Base-by-base conservation (phyloP, 2,329 filamentous ascomycete species). In the Alternaria atra region DNA sequence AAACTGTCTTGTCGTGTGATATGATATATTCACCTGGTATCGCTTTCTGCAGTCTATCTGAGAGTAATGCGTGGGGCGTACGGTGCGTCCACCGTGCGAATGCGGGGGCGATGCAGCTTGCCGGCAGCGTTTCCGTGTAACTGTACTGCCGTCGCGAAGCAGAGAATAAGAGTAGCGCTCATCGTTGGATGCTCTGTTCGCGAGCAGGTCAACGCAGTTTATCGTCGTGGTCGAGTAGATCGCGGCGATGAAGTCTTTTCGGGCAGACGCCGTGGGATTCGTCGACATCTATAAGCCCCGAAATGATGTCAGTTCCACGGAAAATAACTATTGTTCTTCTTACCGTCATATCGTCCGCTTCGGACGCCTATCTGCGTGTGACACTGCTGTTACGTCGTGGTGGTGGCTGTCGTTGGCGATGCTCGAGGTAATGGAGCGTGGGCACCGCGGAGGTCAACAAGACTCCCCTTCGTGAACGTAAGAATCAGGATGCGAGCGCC, bases 361-460 rank as follows among this genome's bases (percentile, higher is more conserved):
- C 9, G 25, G 10, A 29, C 17, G 43, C 5, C 9, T n/a, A 20
- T 29, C 15, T n/a, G 25, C 13, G 5, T 3, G 25, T 15, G 6
- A 5, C 39, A 27, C 37, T 46, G 27, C 30, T 46, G 15, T 46
- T 29, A 40, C 44, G 52, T 34, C 12, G 39, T 51, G 15, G 44
- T 35, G 6, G 52, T 50, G 32, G 44, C 10, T 13, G 25, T 17
- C 17, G 52, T 30, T n/a, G 52, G 34, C 32, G 48, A 29, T 44
- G 15, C 17, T 25, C 17, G 57, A 39, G 25, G 32, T 43, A 39
- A 34, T 51, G 44, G 37, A 44, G 44, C 10, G 27, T 32, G 35
- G 43, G 43, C 37, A 32, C 52, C 39, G 27, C 44, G 46, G 44
- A 23, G 17, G 32, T 56, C 46, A 50, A 46, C 52, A 53, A 56